These are phyloP conservation scores for Crithidia fasciculata DNA, from an alignment of 208 protist species.

Conservation along the genomic window DNA sequence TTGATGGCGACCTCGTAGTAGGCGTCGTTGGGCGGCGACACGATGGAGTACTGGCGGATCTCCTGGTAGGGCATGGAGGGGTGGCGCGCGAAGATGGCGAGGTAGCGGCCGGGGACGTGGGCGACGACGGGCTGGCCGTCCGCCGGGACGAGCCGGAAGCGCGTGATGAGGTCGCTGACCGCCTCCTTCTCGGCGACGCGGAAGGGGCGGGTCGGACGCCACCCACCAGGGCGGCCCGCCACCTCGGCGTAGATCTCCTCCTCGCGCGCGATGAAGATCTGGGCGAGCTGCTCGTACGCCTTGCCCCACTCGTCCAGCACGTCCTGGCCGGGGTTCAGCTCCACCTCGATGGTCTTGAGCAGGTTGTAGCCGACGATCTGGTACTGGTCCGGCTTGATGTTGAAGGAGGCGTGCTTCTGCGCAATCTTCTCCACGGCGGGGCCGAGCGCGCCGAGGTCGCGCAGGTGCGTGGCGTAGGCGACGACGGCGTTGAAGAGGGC, in stretches of 20 bases:
- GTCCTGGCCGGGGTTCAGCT: conserved; percentile 44
- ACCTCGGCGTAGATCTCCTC: conserved; percentile 46
- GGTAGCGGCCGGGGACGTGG: conserved; percentile 41
- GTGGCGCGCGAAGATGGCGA: conserved; percentile 43
- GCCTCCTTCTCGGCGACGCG: conserved; percentile 43
- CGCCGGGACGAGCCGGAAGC: conserved; percentile 40
- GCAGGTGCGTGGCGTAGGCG: conserved; percentile 50
- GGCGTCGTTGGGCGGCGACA: conserved; percentile 31
- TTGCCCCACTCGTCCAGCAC: conserved; percentile 51
- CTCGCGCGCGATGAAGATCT: conserved; percentile 46
- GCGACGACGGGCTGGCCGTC: conserved; percentile 31
- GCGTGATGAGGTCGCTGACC: conserved; percentile 42
- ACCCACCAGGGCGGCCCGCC: conserved; percentile 27
- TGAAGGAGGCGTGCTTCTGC: conserved; percentile 50
- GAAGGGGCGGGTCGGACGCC: conserved; percentile 36
- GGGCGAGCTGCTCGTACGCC: conserved; percentile 52
- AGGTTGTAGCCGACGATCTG: conserved; percentile 53
- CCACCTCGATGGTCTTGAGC: conserved; percentile 52
- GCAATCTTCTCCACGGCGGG: conserved; percentile 50
- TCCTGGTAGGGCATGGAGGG: conserved; percentile 42
- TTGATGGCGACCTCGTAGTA: conserved; percentile 47
- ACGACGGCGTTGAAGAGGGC: conserved; percentile 54
- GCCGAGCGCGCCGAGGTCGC: conserved; percentile 36
- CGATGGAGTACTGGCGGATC: conserved; percentile 57
- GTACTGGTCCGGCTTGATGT: conserved; percentile 45